Base-by-base conservation (phyloP, 2,329 filamentous ascomycete genomes). In the Rhexocercosporidium sp. region DNA sequence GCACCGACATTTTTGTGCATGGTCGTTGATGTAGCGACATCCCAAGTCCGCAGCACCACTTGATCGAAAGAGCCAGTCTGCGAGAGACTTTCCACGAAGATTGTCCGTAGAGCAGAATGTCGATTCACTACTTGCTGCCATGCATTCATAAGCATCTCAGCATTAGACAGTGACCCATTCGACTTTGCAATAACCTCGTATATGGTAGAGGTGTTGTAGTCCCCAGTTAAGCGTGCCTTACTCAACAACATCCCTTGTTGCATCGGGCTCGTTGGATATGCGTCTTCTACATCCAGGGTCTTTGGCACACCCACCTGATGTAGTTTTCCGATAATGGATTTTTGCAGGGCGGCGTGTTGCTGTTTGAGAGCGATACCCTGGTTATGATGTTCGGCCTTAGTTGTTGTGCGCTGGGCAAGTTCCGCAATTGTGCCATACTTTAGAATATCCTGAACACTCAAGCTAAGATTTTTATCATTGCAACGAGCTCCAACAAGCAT, bases 1-100 rank as follows among this genome's bases (percentile, higher is more conserved):
- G 39, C 56, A 3, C 8, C 14, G 39, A 59, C 25, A n/a, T 59
- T 20, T 12, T 22, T 46, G 18, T 20, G 34, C 2, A 59, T 46
- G 7, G 22, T 46, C 20, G 56, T 59, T 16, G 56, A 29, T 25
- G 11, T 18, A 12, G 2, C 12, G 2, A 46, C 20, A 18, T 59
- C 27, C 56, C 56, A 59, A 9, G 27, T 46, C 7, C 56, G 56
- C 12, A 59, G 56, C 20, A 77, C 75, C 22, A 77, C 69, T 60
- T 77, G 75, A 41, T 75, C 73, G 54, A 70, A 75, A 9, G 61
- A 37, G 9, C 53, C 64, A 27, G 41, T n/a, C 8, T 66, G 47
- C 41, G 60, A 63, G 56, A 71, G 53, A 31, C 69, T 70, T n/a
- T 73, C 71, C n/a, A 76, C 66, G 46, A 72, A 71, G 7, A 67